These are phyloP conservation scores for Lactifluus piperatus DNA, from an alignment of 768 basidiomycete species.

Conservation along the genomic window DNA sequence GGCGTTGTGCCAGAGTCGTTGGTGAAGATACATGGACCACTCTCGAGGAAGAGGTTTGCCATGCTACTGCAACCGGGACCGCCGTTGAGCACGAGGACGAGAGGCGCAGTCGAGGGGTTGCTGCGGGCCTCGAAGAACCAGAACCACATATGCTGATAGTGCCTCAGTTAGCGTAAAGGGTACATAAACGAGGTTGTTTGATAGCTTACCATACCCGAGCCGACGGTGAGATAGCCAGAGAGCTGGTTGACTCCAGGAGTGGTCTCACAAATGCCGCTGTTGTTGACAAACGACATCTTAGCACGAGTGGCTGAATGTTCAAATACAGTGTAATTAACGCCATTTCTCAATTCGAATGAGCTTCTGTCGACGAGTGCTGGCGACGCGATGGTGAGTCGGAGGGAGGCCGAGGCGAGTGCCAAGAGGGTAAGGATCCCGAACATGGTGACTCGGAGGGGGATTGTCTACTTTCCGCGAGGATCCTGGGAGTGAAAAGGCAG, in stretches of 20 bases:
- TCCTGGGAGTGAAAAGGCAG: too few species aligned
- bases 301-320: background rate
- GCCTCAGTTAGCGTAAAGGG: background rate
- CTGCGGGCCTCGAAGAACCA: constrained; percentile 9
- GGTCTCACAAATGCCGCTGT: background rate
- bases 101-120: background rate
- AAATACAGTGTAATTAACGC: background rate
- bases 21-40: constrained; percentile 13
- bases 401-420: background rate
- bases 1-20: constrained; percentile 2
- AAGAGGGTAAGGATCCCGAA: background rate
- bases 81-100: constrained; percentile 2
- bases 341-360: background rate
- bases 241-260: background rate
- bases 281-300: background rate
- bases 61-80: constrained; percentile 7
- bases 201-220: background rate
- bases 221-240: background rate
- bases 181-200: too few species aligned
- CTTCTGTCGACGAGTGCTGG: background rate
- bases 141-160: background rate
- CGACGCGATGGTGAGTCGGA: background rate
- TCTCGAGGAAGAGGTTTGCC: constrained; percentile 4
- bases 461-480: too few species aligned
- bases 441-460: too few species aligned